Evolutionary conservation across 192 early-diverging fungal species (phyloP), one percentile per base, ranked within the genome.

Genomic region (Borealophlyctis nickersoniae): DNA sequence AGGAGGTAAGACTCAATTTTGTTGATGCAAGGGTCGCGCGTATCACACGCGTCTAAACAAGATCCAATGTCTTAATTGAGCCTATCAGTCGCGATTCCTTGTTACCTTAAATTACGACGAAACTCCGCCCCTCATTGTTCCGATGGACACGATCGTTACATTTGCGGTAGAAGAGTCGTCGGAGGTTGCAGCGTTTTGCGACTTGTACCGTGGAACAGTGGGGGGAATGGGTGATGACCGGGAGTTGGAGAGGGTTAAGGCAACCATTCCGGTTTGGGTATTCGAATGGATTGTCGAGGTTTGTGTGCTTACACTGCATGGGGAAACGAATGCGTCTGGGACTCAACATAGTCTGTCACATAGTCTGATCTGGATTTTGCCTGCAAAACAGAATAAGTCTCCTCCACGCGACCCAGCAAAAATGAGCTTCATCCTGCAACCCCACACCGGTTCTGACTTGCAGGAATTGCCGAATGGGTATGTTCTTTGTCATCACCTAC

Each of bases 251-350:
- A 27, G 60, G 31, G 28, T 97, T 56, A 81, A 90, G 34, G 76
- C 88, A 56, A 78, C 81, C 13, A 82, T 94, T 34, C 96, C 94
- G 0, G 66, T 76, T 23, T 99, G 96, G 96, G 70, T 97, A 31
- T 71, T 86, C 0, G 89, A 92, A n/a, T 87, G 89, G 57, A 66
- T 97, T 32, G 77, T 94, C 29, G 74, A 81, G 29, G 70, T 45
- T 45, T 7, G 39, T 66, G 49, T 35, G 31, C 56, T 66, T 9
- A 24, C 9, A 52, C 23, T 16, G 35, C 14, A 0, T 34, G 30
- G 9, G 27, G 36, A 24, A 16, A 11, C 16, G n/a, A n/a, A n/a
- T n/a, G n/a, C n/a, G n/a, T n/a, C n/a, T n/a, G n/a, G n/a, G n/a
- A n/a, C n/a, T n/a, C n/a, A n/a, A n/a, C n/a, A n/a, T n/a, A n/a